These are phyloP conservation scores for Geotrichum phurueaensis DNA, from an alignment of 1,139 yeast species.

Conservation along the genomic window DNA sequence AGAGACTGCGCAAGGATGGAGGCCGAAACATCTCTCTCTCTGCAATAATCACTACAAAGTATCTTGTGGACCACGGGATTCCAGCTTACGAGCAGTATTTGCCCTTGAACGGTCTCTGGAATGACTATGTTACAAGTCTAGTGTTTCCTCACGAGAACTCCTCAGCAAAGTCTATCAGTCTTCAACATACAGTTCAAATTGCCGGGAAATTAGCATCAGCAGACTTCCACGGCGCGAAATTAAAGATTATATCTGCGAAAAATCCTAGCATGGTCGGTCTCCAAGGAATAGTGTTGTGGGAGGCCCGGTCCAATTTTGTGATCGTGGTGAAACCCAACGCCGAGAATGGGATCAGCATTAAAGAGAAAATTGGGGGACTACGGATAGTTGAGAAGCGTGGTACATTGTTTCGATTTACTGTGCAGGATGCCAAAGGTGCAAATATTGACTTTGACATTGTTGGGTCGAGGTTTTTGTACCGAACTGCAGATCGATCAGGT, in stretches of 20 bases:
- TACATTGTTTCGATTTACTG: slow-evolving; percentile 51
- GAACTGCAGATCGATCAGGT: slow-evolving; percentile 77
- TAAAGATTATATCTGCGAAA: slow-evolving; percentile 54
- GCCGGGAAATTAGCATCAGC: slow-evolving; percentile 59
- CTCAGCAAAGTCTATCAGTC: slow-evolving; percentile 19
- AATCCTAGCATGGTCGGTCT: slow-evolving; percentile 59
- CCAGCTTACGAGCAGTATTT: slow-evolving; percentile 51
- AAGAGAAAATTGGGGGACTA: slow-evolving; percentile 19
- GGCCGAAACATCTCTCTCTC: slow-evolving; percentile 1
- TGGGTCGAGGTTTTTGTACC: slow-evolving; percentile 72
- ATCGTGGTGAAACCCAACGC: slow-evolving; percentile 49
- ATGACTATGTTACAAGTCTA: slow-evolving; percentile 51
- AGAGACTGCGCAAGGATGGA: not conserved
- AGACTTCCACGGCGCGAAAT: slow-evolving; percentile 73
- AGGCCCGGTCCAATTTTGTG: slow-evolving; percentile 70
- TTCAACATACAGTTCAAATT: slow-evolving; percentile 13
- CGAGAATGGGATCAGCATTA: slow-evolving; percentile 33
- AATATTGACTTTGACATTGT: slow-evolving; percentile 51
- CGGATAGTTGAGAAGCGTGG: slow-evolving; percentile 50
- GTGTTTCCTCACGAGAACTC: slow-evolving; percentile 28
- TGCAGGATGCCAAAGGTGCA: slow-evolving; percentile 33
- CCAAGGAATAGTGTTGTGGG: slow-evolving; percentile 81
- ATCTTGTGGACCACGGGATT: slow-evolving; percentile 32
- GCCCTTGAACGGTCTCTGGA: slow-evolving; percentile 56
- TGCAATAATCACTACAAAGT: not conserved